These are phyloP conservation scores for Leishmania arabica DNA, from an alignment of 208 protist species.

Conservation along the genomic window DNA sequence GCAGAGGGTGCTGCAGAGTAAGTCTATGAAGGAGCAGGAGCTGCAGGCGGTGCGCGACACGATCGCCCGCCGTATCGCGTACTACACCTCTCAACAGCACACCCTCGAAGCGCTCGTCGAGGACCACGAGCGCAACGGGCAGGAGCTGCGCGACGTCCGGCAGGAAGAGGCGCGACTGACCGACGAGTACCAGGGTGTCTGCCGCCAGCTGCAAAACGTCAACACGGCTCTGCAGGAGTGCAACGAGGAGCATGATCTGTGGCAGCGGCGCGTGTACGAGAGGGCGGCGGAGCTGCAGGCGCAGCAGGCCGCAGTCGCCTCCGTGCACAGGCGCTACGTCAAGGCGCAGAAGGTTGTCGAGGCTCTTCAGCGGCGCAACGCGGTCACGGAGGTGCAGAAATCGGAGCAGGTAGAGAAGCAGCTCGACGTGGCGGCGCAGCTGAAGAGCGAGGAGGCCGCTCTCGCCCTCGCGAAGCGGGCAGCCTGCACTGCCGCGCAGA, in stretches of 20 bases:
- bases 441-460: constrained; percentile 58
- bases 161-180: constrained; percentile 56
- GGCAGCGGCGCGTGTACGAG: constrained; percentile 67
- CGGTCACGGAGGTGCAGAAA: constrained; percentile 57
- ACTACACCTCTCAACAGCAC: constrained; percentile 39
- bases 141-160: constrained; percentile 41
- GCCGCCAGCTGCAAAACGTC: constrained; percentile 75
- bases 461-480: constrained; percentile 35
- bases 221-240: constrained; percentile 88
- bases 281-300: constrained; percentile 60
- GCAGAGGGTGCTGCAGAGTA: constrained; percentile 47
- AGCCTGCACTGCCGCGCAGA: constrained; percentile 48
- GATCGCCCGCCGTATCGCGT: constrained; percentile 43
- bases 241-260: constrained; percentile 83
- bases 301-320: constrained; percentile 57
- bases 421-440: constrained; percentile 43
- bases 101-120: constrained; percentile 63
- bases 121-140: constrained; percentile 49
- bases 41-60: constrained; percentile 69
- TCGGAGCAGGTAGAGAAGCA: constrained; percentile 54
- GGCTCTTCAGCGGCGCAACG: constrained; percentile 70
- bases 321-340: constrained; percentile 44
- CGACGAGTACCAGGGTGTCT: constrained; percentile 86
- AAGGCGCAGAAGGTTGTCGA: constrained; percentile 69
- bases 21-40: constrained; percentile 83